Base-by-base conservation (phyloP, 305 asterid species). In the Plantago lanceolata region DNA sequence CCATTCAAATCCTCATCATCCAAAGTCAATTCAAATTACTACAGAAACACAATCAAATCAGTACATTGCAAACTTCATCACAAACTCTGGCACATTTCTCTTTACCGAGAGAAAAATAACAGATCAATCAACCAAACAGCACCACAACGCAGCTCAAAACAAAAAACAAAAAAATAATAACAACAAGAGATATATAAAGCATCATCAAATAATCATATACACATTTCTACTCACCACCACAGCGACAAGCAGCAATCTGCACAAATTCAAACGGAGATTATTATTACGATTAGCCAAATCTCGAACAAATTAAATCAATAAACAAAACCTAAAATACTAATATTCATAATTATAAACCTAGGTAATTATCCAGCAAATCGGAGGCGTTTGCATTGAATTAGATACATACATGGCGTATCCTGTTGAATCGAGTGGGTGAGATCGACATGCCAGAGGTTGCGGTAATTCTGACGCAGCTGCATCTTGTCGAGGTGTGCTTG, bases 371-470 rank as follows among this genome's bases (percentile, higher is more conserved):
- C 11, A 5, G 9, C 40, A 33, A 33, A 33, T 33, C 40, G 7
- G 40, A 33, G 40, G 11, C 40, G 40, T 33, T 18, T 13, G 19
- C 0, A 5, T 5, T 33, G 7, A 8, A 33, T 33, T 24, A 24
- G 3, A 71, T 4, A 64, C 82, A 48, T 72, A 89, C 95, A 80
- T 4, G 96, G 88, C 37, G 94, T 83, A 79, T 88, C 96, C 6
- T 79, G 68, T 62, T 80, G 91, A 37, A 83, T 65, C 15, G 96
- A 83, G 66, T 81, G 57, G 92, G 76, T 79, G 37, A 88, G 98
- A 85, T 91, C 98, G 57, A 94, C 85, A 83, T 87, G 98, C 96
- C 98, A 91, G 52, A 86, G 68, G 63, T 91, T 88, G 48, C 91
- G 88, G 68, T 80, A 88, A 68, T 70, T 72, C 79, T 86, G 91